Base-by-base conservation (phyloP, 2,329 filamentous ascomycete species). In the Tolypocladium paradoxum region DNA sequence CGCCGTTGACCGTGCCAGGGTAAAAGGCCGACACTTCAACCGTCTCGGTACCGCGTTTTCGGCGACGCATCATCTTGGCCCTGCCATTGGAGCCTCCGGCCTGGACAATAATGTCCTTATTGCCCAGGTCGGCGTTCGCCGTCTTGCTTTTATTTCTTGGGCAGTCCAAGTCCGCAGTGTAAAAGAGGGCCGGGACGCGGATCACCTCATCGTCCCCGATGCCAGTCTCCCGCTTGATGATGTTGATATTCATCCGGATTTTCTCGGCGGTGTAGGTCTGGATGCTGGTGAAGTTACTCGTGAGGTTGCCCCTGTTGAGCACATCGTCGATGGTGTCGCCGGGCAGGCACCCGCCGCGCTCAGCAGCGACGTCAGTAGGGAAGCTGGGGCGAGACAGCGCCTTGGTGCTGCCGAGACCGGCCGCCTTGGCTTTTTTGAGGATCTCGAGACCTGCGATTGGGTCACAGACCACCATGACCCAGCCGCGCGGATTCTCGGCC, bases 391-490 rank as follows among this genome's bases (percentile, higher is more conserved):
- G 27, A 29, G 51, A 49, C 20, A 40, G 16, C 22, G 51, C 55
- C 14, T 16, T 27, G 29, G 45, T 8, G 18, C 14, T 4, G 6
- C 68, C 68, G 37, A 64, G 55, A 0, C 67, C 67, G 2, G 50
- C 49, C 0, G 48, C 34, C 14, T 58, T 31, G 0, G 63, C 61
- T 2, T 58, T 50, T 4, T 56, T 35, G 4, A 68, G 56, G 7
- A 68, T 52, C 2, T 61, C 37, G 4, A 70, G 49, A 0, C 61
- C 66, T 0, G 57, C 58, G 0, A 45, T 27, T 0, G 65, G 60
- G 36, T 65, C 62, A 1, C 54, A 57, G 18, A 61, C 57, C 18
- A 58, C 52, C 43, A 65, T 56, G 16, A 60, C 57, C 56, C 60
- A 67, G 22, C 62, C 64, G 20, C 61, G 60, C 16, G 53, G 40